Evolutionary conservation across 257 asterid genomes (phyloP).

Genomic region (Ligustrum vulgare): DNA sequence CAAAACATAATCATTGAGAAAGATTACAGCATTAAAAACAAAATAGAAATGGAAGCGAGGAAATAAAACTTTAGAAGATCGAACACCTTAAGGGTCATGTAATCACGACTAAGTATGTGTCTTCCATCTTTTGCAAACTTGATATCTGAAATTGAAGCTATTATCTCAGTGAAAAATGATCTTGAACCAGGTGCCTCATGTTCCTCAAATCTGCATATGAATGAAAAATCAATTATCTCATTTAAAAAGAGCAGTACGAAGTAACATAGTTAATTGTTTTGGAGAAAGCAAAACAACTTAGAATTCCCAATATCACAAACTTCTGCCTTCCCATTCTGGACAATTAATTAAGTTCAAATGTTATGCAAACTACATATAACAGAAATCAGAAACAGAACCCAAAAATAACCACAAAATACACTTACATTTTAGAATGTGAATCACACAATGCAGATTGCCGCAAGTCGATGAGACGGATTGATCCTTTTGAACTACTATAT

Average conservation of each 20-base stretch:
- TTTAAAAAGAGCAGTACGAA: slow-evolving; percentile 19
- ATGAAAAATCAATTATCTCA: slow-evolving; percentile 32
- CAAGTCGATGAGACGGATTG: slow-evolving; percentile 83
- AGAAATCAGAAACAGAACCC: slow-evolving; percentile 7
- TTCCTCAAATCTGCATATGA: slow-evolving; percentile 85
- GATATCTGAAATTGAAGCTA: slow-evolving; percentile 98
- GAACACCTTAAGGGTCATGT: slow-evolving; percentile 97
- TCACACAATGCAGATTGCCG: slow-evolving; percentile 90
- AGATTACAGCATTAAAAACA: slow-evolving; percentile 10
- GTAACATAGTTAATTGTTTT: background rate
- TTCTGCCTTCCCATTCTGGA: slow-evolving; percentile 14
- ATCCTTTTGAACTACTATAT: slow-evolving; percentile 87
- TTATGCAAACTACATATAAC: slow-evolving; percentile 1
- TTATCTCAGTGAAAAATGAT: slow-evolving; percentile 99
- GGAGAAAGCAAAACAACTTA: slow-evolving; percentile 4
- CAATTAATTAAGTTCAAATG: background rate
- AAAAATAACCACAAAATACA: slow-evolving; percentile 9
- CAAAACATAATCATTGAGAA: slow-evolving; percentile 6
- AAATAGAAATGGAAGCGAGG: slow-evolving; percentile 6
- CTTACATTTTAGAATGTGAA: slow-evolving; percentile 83
- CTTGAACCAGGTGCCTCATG: slow-evolving; percentile 97
- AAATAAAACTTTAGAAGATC: slow-evolving; percentile 17
- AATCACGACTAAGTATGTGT: slow-evolving; percentile 94
- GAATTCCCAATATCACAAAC: slow-evolving; percentile 7
- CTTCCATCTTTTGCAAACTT: slow-evolving; percentile 94